phyloP scores from a whole-genome alignment of 208 protist genomes.

The Crithidia brevicula region DNA sequence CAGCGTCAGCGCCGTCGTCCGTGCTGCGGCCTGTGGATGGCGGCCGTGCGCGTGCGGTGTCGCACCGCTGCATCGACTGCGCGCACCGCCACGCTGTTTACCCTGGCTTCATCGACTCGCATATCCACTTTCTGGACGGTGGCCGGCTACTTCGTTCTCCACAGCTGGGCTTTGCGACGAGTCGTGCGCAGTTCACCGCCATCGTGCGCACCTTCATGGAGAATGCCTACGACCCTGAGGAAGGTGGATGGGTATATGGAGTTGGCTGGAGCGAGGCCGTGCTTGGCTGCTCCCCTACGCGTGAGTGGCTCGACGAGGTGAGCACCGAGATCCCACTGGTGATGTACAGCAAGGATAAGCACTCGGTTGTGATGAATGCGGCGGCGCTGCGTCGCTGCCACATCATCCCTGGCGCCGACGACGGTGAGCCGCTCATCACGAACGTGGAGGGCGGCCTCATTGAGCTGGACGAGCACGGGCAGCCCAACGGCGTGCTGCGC shows the following conservation, averaged over 20 bases:
- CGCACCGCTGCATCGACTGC: slow-evolving; percentile 52
- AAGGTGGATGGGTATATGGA: slow-evolving; percentile 49
- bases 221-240: slow-evolving; percentile 12
- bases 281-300: slow-evolving; percentile 53
- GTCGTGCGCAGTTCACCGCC: slow-evolving; percentile 35
- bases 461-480: slow-evolving; percentile 40
- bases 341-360: slow-evolving; percentile 59
- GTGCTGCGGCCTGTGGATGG: slow-evolving; percentile 25
- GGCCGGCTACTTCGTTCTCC: slow-evolving; percentile 40
- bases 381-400: slow-evolving; percentile 46
- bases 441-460: slow-evolving; percentile 38
- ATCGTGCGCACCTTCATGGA: slow-evolving; percentile 42
- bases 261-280: slow-evolving; percentile 57
- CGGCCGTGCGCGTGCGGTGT: slow-evolving; percentile 30
- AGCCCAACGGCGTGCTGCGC: slow-evolving; percentile 62
- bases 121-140: slow-evolving; percentile 66
- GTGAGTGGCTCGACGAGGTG: slow-evolving; percentile 64
- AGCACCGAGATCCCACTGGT: slow-evolving; percentile 43
- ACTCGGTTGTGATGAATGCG: slow-evolving; percentile 62
- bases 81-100: slow-evolving; percentile 34
- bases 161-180: slow-evolving; percentile 28
- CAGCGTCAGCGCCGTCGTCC: too few species aligned
- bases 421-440: slow-evolving; percentile 41
- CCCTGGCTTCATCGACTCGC: slow-evolving; percentile 73
- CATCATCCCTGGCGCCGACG: slow-evolving; percentile 44